Evolutionary conservation across 2,329 filamentous ascomycete species (phyloP), one percentile per base, ranked within the genome.

Genomic region (Drechmeria coniospora): DNA sequence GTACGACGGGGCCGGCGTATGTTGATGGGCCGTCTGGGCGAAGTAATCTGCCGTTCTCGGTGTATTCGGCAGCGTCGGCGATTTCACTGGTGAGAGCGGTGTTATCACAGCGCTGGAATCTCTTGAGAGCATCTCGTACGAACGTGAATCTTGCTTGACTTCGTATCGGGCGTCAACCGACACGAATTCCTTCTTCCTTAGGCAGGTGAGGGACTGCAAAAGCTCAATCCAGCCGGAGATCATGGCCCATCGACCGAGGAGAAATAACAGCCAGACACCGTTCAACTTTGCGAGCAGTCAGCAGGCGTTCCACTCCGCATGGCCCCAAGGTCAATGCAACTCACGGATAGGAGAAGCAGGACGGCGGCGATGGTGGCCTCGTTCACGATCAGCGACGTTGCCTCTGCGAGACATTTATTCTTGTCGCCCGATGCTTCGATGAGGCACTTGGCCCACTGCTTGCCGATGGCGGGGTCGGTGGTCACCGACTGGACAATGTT

Each of bases 231-330:
- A 98, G 36, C 79, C 90, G 3, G 63, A 68, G 30, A 92, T 61
- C 75, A 95, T 92, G n/a, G 79, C 77, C 50, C 70, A 74, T 28
- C 86, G 77, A 21, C 79, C 78, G 18, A 94, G 70, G 32, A 95
- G 70, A 30, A 93, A 53, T 32, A 92, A 65, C 27, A 79, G 71
- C 74, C 87, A 92, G 26, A 95, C 59, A 6, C 87, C 87, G 37
- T 86, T 86, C 38, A 83, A 63, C 75, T 82, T 20, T 29, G n/a
- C n/a, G n/a, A n/a, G n/a, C n/a, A n/a, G n/a, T n/a, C n/a, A n/a
- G n/a, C n/a, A n/a, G n/a, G n/a, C n/a, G n/a, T n/a, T n/a, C n/a
- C n/a, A n/a, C n/a, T n/a, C n/a, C n/a, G n/a, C n/a, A n/a, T n/a
- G n/a, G n/a, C n/a, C n/a, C n/a, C n/a, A n/a, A n/a, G n/a, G n/a